Evolutionary conservation across 305 asterid species (phyloP), one percentile per base, ranked within the genome.

Genomic region (Fraxinus greggii): DNA sequence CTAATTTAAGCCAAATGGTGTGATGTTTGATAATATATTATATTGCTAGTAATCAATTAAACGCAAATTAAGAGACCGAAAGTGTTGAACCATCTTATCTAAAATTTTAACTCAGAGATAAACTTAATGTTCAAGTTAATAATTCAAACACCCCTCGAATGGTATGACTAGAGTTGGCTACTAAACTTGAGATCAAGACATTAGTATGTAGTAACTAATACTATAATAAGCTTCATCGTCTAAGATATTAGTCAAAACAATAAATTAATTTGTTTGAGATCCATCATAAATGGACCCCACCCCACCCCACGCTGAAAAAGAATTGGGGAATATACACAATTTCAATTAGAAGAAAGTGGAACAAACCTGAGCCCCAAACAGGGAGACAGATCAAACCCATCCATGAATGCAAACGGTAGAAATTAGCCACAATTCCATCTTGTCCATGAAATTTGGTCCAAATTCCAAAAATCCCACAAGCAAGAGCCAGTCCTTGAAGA

Each of bases 391-490:
- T 79, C 48, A 95, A 48, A 36, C 97, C 98, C 98, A 95, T 89
- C 97, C 98, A 95, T 29, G 98, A 95, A 82, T 95, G 97, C 89
- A 95, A 80, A 81, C 95, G 93, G 85, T 84, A 93, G 85, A 93
- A 95, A 84, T 95, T 93, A 82, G 93, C 97, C 61, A 93, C 88
- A 88, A 93, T 81, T 63, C 98, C 98, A 83, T 92, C 92, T 85
- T 89, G 88, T 1, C 97, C 84, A 10, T 92, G 95, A 76, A 95
- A 93, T 42, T 91, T 95, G 10, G 97, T 91, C 98, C 98, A 95
- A 84, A 93, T 89, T 24, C 98, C 98, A 78, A 95, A 93, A 63
- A 95, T 61, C 81, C 98, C 98, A 91, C 91, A 91, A 73, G 86
- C 91, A 87, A 95, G 85, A 83, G 98, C 98, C 84, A 95, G 84